phyloP scores from a whole-genome alignment of 441 rosid genomes.

The Mallotus repandus region DNA sequence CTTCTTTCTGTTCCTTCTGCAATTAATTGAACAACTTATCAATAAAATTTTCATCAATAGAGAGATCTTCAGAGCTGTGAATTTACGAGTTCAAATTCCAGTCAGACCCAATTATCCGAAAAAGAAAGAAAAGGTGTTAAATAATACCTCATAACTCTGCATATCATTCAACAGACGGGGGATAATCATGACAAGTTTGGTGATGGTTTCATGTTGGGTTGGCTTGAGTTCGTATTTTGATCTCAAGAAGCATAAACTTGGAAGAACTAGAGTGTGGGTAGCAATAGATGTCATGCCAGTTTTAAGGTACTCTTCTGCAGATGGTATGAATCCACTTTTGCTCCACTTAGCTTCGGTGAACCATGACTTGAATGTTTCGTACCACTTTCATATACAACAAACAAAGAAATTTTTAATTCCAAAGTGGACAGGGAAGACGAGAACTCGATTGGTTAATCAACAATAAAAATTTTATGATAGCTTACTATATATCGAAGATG shows the following conservation, averaged over 20 bases:
- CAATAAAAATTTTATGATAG: neutral
- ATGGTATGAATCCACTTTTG: slow-evolving; percentile 32
- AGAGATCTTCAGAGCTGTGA: too few relatives aligned
- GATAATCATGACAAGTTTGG: slow-evolving; percentile 48
- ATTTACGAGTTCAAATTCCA: too few relatives aligned
- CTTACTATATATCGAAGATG: slow-evolving; percentile 44
- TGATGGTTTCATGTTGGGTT: slow-evolving; percentile 35
- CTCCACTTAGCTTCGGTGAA: slow-evolving; percentile 59
- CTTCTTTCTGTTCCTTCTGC: slow-evolving; percentile 57
- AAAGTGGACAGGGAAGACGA: neutral
- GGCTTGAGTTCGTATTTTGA: slow-evolving; percentile 30
- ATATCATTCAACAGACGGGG: slow-evolving; percentile 60
- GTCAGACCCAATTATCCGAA: neutral
- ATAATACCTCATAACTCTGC: slow-evolving; percentile 51
- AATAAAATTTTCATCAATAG: neutral
- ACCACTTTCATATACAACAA: slow-evolving; percentile 43
- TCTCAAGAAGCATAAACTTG: slow-evolving; percentile 40
- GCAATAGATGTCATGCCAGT: slow-evolving; percentile 55
- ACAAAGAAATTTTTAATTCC: neutral
- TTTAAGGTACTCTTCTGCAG: slow-evolving; percentile 44
- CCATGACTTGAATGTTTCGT: slow-evolving; percentile 64
- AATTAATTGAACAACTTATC: neutral
- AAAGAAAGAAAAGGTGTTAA: neutral
- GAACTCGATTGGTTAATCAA: neutral
- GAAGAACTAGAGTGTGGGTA: slow-evolving; percentile 46